Conservation (phyloP, 805 yeast species). For the Grigorovia humatica region DNA sequence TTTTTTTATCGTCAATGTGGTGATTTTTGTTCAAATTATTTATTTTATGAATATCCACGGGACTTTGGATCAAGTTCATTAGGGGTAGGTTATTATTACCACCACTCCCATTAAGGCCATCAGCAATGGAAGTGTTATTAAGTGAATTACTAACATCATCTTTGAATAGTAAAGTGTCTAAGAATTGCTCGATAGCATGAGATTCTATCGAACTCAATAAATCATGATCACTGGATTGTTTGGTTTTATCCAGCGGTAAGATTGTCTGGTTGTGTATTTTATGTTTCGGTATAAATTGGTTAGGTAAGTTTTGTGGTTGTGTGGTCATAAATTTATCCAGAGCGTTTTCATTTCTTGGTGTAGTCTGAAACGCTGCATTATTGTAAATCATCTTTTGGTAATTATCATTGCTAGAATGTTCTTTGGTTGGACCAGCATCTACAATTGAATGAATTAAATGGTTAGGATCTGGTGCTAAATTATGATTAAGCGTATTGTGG, state of each 20-base stretch:
- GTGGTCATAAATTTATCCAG: neutral
- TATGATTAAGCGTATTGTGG: neutral
- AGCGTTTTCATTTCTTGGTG: neutral
- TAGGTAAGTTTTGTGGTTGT: neutral
- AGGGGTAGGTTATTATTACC: too few species aligned
- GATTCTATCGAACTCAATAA: slow-evolving; percentile 27
- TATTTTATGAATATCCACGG: neutral
- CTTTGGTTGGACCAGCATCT: neutral
- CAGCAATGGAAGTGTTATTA: neutral
- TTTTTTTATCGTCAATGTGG: too few species aligned
- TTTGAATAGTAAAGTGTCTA: slow-evolving; percentile 19
- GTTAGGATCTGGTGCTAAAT: neutral
- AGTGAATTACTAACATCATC: neutral
- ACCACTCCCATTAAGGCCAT: too few species aligned
- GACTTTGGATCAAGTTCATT: neutral
- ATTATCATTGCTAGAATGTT: neutral
- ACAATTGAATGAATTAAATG: neutral
- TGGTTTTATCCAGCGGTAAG: neutral
- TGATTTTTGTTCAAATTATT: too few species aligned
- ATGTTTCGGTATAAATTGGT: neutral
- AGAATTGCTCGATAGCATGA: slow-evolving; percentile 24
- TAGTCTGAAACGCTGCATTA: neutral
- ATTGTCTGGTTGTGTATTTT: neutral
- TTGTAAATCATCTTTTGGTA: neutral
- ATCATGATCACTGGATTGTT: slow-evolving; percentile 3